phyloP scores from a whole-genome alignment of 192 early-diverging fungal species.

The Backusella westeae region DNA sequence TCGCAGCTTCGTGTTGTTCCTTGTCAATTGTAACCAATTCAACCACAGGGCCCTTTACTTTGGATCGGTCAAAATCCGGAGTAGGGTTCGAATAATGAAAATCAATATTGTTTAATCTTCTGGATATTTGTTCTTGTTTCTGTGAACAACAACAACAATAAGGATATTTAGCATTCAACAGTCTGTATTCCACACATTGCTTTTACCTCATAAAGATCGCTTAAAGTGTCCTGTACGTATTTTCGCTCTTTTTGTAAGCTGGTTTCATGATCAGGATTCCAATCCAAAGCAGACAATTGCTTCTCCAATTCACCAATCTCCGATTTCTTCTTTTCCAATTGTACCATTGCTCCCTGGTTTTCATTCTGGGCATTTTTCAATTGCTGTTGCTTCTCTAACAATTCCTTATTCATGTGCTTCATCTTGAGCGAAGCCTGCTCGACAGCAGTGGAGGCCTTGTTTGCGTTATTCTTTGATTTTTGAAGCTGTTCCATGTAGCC shows the following conservation, averaged over 20 bases:
- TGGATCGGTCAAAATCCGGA: constrained; percentile 83
- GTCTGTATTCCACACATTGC: background rate
- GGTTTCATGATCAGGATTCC: constrained; percentile 44
- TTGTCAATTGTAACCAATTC: constrained; percentile 79
- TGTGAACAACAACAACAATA: constrained; percentile 6
- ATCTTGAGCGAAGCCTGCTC: constrained; percentile 86
- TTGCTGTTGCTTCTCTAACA: constrained; percentile 65
- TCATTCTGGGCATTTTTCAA: constrained; percentile 66
- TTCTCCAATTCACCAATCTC: constrained; percentile 14
- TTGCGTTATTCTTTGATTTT: constrained; percentile 62
- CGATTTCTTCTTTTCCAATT: constrained; percentile 26
- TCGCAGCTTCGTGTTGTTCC: constrained; percentile 60
- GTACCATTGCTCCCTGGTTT: constrained; percentile 56
- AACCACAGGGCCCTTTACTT: constrained; percentile 93
- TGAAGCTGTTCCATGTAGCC: constrained; percentile 97
- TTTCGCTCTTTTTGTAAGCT: constrained; percentile 34
- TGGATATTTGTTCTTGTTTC: constrained; percentile 49
- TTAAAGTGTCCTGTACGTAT: constrained; percentile 25
- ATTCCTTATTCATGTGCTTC: constrained; percentile 69
- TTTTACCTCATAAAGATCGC: constrained; percentile 40
- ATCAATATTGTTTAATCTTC: constrained; percentile 60
- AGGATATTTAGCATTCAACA: background rate
- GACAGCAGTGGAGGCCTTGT: constrained; percentile 60
- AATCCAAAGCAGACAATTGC: constrained; percentile 37
- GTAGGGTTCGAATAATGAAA: constrained; percentile 85